phyloP scores from a whole-genome alignment of 208 protist genomes.

The Wallacemonas rigidus region DNA sequence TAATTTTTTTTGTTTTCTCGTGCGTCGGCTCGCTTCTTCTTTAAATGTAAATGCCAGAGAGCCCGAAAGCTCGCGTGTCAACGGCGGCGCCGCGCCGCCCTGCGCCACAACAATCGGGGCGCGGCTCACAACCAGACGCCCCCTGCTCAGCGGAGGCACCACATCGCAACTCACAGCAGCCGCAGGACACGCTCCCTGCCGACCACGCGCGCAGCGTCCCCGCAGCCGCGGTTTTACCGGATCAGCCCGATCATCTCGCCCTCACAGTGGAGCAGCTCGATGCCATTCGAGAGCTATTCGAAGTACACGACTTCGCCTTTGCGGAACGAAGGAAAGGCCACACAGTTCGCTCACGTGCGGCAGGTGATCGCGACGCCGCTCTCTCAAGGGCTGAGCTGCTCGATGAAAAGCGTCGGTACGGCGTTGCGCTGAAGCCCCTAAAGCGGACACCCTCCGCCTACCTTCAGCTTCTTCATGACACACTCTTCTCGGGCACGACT shows the following conservation, averaged over 20 bases:
- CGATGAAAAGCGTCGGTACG: constrained; percentile 12
- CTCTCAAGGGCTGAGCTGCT: constrained; percentile 2
- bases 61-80: constrained; percentile 11
- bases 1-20: neutral
- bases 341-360: neutral
- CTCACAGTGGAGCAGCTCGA: constrained; percentile 30
- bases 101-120: neutral
- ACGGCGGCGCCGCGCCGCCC: neutral
- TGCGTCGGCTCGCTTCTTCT: neutral
- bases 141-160: neutral
- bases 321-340: constrained; percentile 1
- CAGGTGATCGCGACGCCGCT: neutral
- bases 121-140: neutral
- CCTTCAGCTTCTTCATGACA: constrained; percentile 5
- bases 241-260: constrained; percentile 1
- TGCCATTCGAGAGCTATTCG: constrained; percentile 33
- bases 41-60: constrained; percentile 2
- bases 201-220: neutral
- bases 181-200: neutral
- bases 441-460: constrained; percentile 6
- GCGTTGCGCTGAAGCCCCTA: constrained; percentile 9
- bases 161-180: neutral
- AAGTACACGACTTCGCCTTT: constrained; percentile 44
- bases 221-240: neutral
- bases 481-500: constrained; percentile 6